Conservation (phyloP, 2,329 filamentous ascomycete species). For the Apiospora saccharicola region DNA sequence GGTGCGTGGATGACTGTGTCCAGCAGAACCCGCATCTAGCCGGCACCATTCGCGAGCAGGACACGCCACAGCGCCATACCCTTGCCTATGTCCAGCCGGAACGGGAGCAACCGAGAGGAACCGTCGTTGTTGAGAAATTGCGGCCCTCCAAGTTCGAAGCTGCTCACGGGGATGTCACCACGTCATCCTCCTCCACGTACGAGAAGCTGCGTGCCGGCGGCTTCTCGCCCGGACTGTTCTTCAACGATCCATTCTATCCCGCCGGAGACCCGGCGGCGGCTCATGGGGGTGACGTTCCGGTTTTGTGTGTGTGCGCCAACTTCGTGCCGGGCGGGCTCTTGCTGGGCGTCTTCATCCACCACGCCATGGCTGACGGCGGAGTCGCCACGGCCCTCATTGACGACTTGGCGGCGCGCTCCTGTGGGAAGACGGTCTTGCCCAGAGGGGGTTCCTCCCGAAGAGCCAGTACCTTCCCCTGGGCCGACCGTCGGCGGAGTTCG, state of each 20-base stretch:
- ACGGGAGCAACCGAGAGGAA: neutral
- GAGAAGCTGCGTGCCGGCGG: neutral
- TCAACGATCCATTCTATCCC: neutral
- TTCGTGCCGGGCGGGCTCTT: neutral
- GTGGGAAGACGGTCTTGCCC: neutral
- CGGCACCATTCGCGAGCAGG: neutral
- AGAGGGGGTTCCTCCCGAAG: neutral
- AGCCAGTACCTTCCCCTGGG: neutral
- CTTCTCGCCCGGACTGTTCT: neutral
- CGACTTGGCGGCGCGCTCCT: neutral
- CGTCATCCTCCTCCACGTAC: neutral
- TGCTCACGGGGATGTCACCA: neutral
- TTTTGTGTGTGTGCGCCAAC: neutral
- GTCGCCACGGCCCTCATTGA: neutral
- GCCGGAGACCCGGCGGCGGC: neutral
- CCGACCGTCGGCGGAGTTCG: neutral
- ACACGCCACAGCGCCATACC: neutral
- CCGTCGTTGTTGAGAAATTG: neutral
- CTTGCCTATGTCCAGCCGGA: neutral
- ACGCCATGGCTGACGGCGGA: neutral
- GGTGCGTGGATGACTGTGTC: neutral
- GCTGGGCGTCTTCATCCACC: conserved; percentile 6
- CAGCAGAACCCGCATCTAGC: conserved; percentile 18
- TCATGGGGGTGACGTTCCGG: neutral
- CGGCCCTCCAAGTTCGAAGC: neutral